phyloP scores from a whole-genome alignment of 2,329 filamentous ascomycete species.

The Fusarium papillatum region DNA sequence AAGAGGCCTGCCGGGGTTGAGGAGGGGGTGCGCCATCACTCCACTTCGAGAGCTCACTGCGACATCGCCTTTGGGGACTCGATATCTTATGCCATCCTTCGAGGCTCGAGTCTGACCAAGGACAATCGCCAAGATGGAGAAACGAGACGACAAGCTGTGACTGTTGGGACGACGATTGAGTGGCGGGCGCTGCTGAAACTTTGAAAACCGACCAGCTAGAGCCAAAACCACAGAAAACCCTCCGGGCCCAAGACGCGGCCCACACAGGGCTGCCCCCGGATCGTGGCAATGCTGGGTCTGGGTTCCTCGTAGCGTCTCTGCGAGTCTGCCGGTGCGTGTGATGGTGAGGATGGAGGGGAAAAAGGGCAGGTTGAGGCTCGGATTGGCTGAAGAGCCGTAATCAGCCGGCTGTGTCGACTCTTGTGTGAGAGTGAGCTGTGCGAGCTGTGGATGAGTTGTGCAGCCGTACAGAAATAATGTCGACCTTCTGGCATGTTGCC shows the following conservation, averaged over 20 bases:
- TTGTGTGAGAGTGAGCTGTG: constrained; percentile 34
- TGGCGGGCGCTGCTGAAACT: constrained; percentile 36
- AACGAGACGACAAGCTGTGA: neutral
- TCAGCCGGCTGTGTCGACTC: constrained; percentile 33
- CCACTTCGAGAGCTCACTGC: constrained; percentile 38
- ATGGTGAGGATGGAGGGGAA: constrained; percentile 31
- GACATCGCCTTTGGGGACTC: constrained; percentile 33
- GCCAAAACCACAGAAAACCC: constrained; percentile 17
- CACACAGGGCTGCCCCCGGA: constrained; percentile 28
- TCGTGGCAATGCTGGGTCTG: constrained; percentile 23
- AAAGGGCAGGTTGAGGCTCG: constrained; percentile 14
- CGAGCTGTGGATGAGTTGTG: constrained; percentile 40
- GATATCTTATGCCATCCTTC: constrained; percentile 25
- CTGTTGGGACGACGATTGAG: constrained; percentile 25
- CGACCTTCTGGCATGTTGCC: constrained; percentile 9
- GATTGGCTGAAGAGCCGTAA: constrained; percentile 37
- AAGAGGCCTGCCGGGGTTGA: constrained; percentile 32
- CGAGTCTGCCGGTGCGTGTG: constrained; percentile 26
- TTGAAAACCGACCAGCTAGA: constrained; percentile 25
- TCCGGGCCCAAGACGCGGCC: constrained; percentile 24
- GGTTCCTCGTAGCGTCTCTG: constrained; percentile 28
- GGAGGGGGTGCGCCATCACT: constrained; percentile 44
- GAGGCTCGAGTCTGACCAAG: constrained; percentile 1
- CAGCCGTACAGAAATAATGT: constrained; percentile 32
- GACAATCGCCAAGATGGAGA: neutral